A percentile compares a stretch with the other conserved stretches of the same genome.
Conservation (phyloP, 306 rosid genomes). For the Quercus wislizeni region DNA sequence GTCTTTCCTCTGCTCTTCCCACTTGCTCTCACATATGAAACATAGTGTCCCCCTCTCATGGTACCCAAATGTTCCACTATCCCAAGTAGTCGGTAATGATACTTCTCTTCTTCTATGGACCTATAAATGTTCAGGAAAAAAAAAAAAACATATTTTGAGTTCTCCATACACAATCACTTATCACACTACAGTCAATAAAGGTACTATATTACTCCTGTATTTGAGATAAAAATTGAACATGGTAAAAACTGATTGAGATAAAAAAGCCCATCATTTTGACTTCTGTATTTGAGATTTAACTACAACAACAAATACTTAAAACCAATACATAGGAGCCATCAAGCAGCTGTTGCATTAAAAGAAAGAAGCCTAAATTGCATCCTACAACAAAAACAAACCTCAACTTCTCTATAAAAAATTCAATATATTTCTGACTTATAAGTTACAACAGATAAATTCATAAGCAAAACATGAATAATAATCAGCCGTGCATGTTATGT, state of each 20-base stretch:
- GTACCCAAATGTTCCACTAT: slow-evolving; percentile 83
- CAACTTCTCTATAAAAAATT: not conserved
- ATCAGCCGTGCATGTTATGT: not conserved
- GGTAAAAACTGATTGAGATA: not conserved
- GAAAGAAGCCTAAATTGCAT: not conserved
- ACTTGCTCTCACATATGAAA: slow-evolving; percentile 82
- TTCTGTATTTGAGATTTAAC: not conserved
- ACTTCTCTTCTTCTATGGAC: slow-evolving; percentile 46
- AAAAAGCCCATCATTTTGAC: not conserved
- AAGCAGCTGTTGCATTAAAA: not conserved
- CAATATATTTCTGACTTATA: not conserved
- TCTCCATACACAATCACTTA: not conserved
- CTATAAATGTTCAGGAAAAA: slow-evolving; percentile 32
- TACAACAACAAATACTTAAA: not conserved
- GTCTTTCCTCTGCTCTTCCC: slow-evolving; percentile 47
- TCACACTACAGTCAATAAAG: not conserved
- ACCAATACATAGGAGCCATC: not conserved
- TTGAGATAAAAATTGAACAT: not conserved
- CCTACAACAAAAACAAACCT: not conserved
- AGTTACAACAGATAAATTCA: not conserved
- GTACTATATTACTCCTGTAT: too few relatives aligned
- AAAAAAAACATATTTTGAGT: not conserved
- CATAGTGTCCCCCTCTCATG: slow-evolving; percentile 93
- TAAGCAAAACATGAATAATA: not conserved
- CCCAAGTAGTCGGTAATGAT: slow-evolving; percentile 66